Percentiles rank a stretch among this genome's conserved stretches.
Evolutionary conservation across 345 rosid species (phyloP).

Genomic region (Noccaea bulbosa): DNA sequence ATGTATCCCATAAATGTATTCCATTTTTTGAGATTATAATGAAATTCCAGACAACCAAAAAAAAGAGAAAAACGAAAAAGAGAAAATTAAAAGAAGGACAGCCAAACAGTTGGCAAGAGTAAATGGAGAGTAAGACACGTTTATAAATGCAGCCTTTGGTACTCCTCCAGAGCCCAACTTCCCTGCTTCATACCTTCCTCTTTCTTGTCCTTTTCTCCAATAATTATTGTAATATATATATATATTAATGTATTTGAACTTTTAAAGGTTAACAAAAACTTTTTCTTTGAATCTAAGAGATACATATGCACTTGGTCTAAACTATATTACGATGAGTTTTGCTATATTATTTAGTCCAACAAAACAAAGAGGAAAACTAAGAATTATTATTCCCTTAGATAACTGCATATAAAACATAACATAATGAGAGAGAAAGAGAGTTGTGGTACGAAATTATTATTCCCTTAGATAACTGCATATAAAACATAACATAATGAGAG

Average conservation of each 20-base stretch:
- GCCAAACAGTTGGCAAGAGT: conserved; percentile 29
- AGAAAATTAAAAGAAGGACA: not conserved
- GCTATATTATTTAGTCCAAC: conserved; percentile 9
- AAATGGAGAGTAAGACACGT: conserved; percentile 35
- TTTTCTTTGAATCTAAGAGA: conserved; percentile 8
- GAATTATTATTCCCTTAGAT: not conserved
- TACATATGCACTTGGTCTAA: conserved; percentile 17
- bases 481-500: conserved; percentile 9
- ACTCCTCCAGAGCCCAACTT: conserved; percentile 42
- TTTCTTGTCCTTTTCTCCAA: conserved; percentile 30
- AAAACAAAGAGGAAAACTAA: conserved; percentile 20
- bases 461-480: conserved; percentile 3
- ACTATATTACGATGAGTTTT: conserved; percentile 11
- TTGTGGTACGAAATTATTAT: conserved; percentile 21
- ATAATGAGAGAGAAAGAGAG: conserved; percentile 15
- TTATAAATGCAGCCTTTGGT: conserved; percentile 36
- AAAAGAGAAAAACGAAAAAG: not conserved
- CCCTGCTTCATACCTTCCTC: conserved; percentile 40
- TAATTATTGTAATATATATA: not conserved
- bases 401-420: conserved; percentile 1
- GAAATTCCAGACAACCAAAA: too few relatives aligned
- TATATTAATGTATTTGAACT: not conserved
- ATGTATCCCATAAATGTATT: too few relatives aligned
- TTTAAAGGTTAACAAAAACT: not conserved
- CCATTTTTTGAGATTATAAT: too few relatives aligned